phyloP scores from a whole-genome alignment of 495 filamentous ascomycete genomes.

The Pseudomonodictys pantanalensis region DNA sequence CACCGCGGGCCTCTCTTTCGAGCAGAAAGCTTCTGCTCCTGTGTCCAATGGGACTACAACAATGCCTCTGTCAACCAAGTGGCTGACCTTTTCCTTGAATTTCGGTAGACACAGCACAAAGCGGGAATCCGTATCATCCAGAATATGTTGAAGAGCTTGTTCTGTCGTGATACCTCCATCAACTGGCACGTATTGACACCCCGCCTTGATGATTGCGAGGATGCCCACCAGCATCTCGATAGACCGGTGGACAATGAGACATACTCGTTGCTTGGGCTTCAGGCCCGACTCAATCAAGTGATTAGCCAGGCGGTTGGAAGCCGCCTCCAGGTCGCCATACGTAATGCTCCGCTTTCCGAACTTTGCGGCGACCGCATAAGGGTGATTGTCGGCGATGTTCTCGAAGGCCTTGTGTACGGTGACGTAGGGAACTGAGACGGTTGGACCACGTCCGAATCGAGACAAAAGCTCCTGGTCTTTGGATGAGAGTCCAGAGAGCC shows the following conservation, averaged over 20 bases:
- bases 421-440: not conserved
- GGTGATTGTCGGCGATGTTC: constrained; percentile 15
- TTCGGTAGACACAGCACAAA: constrained; percentile 17
- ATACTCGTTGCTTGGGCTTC: constrained; percentile 16
- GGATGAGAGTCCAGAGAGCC: not conserved
- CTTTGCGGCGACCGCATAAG: constrained; percentile 10
- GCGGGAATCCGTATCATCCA: constrained; percentile 6
- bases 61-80: not conserved
- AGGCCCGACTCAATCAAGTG: constrained; percentile 18
- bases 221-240: constrained; percentile 26
- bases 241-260: constrained; percentile 23
- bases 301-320: constrained; percentile 19
- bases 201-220: constrained; percentile 17
- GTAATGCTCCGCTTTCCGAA: not conserved
- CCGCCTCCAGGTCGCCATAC: constrained; percentile 16
- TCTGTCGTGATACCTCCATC: constrained; percentile 19
- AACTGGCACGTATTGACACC: constrained; percentile 23
- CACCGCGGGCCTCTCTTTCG: constrained; percentile 2
- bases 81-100: constrained; percentile 5
- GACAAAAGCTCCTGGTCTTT: constrained; percentile 14
- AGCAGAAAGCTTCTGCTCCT: constrained; percentile 11
- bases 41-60: not conserved
- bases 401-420: constrained; percentile 20
- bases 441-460: constrained; percentile 14
- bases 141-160: constrained; percentile 7